Evolutionary conservation across 2,329 filamentous ascomycete genomes (phyloP).

Genomic region (Aspergillus terreus): DNA sequence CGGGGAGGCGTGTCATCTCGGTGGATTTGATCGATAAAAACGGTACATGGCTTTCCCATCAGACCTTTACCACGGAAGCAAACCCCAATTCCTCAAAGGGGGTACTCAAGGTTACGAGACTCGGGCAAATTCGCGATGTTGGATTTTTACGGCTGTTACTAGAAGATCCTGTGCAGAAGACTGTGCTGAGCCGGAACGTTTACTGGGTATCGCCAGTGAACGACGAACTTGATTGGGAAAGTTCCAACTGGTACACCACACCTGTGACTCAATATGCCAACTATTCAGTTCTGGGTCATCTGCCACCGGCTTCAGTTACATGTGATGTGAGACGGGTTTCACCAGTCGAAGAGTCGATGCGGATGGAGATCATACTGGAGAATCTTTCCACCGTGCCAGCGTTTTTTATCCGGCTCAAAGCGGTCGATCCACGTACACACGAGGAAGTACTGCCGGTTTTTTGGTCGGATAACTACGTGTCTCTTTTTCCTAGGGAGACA

Average conservation of each 20-base stretch:
- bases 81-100: conserved; percentile 45
- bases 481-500: conserved; percentile 56
- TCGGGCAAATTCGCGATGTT: conserved; percentile 38
- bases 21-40: conserved; percentile 50
- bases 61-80: conserved; percentile 31
- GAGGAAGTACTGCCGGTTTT: conserved; percentile 50
- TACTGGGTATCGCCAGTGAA: conserved; percentile 53
- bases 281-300: conserved; percentile 43
- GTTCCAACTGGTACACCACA: conserved; percentile 58
- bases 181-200: conserved; percentile 52
- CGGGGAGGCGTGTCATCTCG: conserved; percentile 41
- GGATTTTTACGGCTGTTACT: conserved; percentile 53
- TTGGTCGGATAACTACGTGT: conserved; percentile 64
- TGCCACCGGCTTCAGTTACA: conserved; percentile 18
- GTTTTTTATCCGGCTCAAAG: conserved; percentile 54
- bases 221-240: conserved; percentile 54
- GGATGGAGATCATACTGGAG: conserved; percentile 43
- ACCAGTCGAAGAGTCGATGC: conserved; percentile 3
- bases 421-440: conserved; percentile 42
- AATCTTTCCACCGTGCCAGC: conserved; percentile 54
- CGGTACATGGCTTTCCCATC: conserved; percentile 43
- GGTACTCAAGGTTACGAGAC: conserved; percentile 29
- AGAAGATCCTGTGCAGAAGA: conserved; percentile 22
- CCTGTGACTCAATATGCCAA: conserved; percentile 52
- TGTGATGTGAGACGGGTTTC: background rate